Evolutionary conservation across 169 alveolate species (phyloP).

Genomic region (Besnoitia besnoiti): DNA sequence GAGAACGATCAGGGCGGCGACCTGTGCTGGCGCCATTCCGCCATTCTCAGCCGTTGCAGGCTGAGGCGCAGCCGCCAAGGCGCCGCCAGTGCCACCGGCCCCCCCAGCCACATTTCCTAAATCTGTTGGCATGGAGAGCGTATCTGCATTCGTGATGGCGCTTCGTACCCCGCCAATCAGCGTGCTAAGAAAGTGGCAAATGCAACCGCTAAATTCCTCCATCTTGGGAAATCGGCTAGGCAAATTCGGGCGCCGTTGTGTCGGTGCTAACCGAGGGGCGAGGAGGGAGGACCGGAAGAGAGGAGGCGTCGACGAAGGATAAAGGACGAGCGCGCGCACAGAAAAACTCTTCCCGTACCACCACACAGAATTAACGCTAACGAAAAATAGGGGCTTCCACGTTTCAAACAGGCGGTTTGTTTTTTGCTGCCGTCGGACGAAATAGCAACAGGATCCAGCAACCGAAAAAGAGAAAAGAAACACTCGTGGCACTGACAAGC

Average conservation of each 20-base stretch:
- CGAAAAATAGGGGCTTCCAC: no score
- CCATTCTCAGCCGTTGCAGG: not conserved
- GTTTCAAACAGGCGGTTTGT: no score
- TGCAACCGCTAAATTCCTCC: conserved; percentile 37
- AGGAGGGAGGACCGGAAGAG: not conserved
- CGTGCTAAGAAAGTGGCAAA: conserved; percentile 34
- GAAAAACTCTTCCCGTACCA: no score
- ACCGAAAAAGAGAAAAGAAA: not conserved
- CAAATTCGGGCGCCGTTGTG: not conserved
- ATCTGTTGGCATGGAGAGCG: not conserved
- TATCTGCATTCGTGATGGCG: conserved; percentile 10
- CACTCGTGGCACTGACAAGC: not conserved
- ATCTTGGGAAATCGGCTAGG: not conserved
- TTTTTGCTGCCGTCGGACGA: no score
- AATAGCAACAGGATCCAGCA: no score
- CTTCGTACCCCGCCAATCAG: conserved; percentile 31
- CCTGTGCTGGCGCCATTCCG: conserved; percentile 27
- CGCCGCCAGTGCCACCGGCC: not conserved
- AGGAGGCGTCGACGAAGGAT: no score
- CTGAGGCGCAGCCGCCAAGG: not conserved
- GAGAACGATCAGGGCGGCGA: conserved; percentile 19
- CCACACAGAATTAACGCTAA: no score
- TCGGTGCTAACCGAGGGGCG: not conserved
- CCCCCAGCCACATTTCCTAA: not conserved
- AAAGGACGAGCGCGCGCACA: no score